Percentiles rank a stretch among this genome's conserved stretches.
Conservation (phyloP, 2,329 filamentous ascomycete species). For the Eurotiales sp. region DNA sequence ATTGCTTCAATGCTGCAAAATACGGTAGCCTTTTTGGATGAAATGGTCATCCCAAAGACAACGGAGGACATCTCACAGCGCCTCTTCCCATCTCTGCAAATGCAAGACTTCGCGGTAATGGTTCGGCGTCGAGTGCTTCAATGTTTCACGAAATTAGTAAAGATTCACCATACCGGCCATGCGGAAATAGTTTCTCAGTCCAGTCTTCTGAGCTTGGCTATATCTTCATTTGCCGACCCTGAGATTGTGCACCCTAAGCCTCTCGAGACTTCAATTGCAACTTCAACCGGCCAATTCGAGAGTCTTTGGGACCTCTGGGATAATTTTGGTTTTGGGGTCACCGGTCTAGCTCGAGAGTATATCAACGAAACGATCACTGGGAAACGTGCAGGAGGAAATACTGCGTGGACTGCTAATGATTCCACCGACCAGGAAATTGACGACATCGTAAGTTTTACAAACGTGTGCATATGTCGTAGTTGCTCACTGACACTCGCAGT, state of each 20-base stretch:
- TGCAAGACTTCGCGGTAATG: constrained; percentile 89
- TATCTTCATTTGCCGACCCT: constrained; percentile 89
- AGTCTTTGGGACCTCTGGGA: constrained; percentile 93
- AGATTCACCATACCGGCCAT: constrained; percentile 77
- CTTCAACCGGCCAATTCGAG: constrained; percentile 83
- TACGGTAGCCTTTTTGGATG: constrained; percentile 83
- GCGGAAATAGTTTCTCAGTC: constrained; percentile 85
- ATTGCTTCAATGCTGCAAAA: constrained; percentile 94
- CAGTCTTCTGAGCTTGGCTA: constrained; percentile 82
- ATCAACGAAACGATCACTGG: constrained; percentile 67
- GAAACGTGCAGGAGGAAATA: constrained; percentile 59
- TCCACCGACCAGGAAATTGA: constrained; percentile 37
- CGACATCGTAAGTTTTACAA: constrained; percentile 37
- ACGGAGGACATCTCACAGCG: constrained; percentile 83
- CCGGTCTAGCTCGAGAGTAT: constrained; percentile 76
- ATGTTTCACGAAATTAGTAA: constrained; percentile 89
- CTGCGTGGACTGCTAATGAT: constrained; percentile 37
- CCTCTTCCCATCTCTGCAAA: constrained; percentile 77
- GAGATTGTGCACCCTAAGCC: constrained; percentile 69
- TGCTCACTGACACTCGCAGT: constrained; percentile 27
- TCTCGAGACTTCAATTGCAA: constrained; percentile 85
- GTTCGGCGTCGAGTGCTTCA: constrained; percentile 88
- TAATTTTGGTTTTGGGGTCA: constrained; percentile 92
- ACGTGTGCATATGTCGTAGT: too few species aligned
- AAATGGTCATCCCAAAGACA: constrained; percentile 75